Evolutionary conservation across 2,329 filamentous ascomycete species (phyloP), one percentile per base, ranked within the genome.

Genomic region (Cadophora malorum): DNA sequence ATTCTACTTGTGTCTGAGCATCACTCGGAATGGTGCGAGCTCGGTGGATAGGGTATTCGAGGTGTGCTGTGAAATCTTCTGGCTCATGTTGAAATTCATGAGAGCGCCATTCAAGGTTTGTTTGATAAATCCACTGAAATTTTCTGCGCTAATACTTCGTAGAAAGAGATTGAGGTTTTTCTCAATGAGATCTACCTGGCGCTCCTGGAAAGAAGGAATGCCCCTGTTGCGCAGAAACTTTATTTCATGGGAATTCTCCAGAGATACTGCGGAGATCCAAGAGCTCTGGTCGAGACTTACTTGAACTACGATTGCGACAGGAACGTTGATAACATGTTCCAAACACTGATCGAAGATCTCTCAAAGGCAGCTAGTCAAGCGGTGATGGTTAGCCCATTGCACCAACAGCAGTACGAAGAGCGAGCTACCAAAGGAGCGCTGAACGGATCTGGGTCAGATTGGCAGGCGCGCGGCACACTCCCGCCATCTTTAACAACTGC

Each of bases 301-400:
- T 86, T 99, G 70, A 99, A 99, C 79, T 99, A 99, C 77, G 96
- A 99, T 78, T 99, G 96, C 80, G 96, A 98, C 76, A 87, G 95
- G 69, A 94, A 93, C 50, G 88, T 98, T 68, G 95, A 98, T 80
- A 99, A 99, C 79, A 96, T 98, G 79, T 99, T 97, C 79, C 96
- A 99, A 80, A 91, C 87, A 23, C 90, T 98, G 64, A 94, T 99
- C 61, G 96, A 99, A 78, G 94, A 98, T 79, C 83, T 99, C 21
- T 96, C 95, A 38, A 91, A 91, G 74, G 91, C 97, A 74, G 92
- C 94, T 1, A 96, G 91, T 64, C 86, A 90, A 10, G 90, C 94
- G 0, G 90, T 97, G 4, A 79, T 88, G 10, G 88, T 97, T 49
- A 93, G 89, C 1, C 83, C 91, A 1, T 80, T 88, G 38, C 92